phyloP scores from a whole-genome alignment of 2,329 filamentous ascomycete genomes.

The Tolypocladium inflatum region DNA sequence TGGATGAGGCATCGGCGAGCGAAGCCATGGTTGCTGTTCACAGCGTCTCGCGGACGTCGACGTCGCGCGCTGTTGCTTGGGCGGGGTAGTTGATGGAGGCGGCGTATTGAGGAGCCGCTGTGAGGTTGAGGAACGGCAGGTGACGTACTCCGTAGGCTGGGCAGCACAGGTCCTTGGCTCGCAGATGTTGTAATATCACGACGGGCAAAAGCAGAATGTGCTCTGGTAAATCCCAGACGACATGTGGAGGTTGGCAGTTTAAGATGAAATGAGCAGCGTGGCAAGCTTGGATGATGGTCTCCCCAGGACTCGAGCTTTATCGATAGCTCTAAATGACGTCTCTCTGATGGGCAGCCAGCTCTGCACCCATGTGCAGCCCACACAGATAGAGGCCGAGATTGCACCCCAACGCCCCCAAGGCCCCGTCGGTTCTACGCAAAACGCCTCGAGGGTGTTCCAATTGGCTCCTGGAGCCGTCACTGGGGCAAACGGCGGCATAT shows the following conservation, averaged over 20 bases:
- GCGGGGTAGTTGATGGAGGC: slow-evolving; percentile 1
- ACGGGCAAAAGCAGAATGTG: neutral
- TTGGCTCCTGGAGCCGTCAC: neutral
- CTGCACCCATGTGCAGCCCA: neutral
- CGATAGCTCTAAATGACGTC: slow-evolving; percentile 1
- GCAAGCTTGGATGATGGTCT: neutral
- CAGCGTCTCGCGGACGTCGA: neutral
- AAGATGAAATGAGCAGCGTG: neutral
- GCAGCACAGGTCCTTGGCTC: neutral
- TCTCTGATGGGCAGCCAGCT: neutral
- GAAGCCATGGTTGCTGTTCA: neutral
- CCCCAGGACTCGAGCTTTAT: neutral
- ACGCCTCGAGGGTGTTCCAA: neutral
- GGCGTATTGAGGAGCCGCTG: neutral
- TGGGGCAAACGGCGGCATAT: neutral
- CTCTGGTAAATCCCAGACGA: neutral
- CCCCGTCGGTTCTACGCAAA: neutral
- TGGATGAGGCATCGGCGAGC: neutral
- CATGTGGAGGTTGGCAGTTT: neutral
- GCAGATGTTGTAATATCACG: neutral
- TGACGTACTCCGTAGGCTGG: neutral
- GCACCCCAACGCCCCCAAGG: neutral
- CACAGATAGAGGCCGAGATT: neutral
- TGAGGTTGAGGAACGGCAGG: neutral
- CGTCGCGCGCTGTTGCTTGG: neutral